These are phyloP conservation scores for Pistacia atlantica DNA, from an alignment of 345 rosid genomes.

Conservation along the genomic window DNA sequence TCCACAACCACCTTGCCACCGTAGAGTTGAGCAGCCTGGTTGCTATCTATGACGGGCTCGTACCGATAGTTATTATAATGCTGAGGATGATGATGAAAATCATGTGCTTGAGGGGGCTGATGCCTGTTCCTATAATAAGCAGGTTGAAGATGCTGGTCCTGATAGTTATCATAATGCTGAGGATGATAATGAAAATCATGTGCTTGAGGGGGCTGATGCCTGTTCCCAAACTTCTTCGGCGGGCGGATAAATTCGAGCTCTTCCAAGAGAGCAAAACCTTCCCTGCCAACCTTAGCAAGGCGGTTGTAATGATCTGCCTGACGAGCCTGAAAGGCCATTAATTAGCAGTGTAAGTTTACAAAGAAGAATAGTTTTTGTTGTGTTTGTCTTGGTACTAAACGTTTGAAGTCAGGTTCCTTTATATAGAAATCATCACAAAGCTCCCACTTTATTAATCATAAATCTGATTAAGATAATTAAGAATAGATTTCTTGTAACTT, in stretches of 20 bases:
- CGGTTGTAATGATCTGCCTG: not conserved
- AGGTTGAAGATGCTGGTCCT: not conserved
- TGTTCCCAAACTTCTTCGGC: not conserved
- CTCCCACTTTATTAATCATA: not conserved
- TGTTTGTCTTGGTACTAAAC: not conserved
- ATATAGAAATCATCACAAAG: not conserved
- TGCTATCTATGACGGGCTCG: conserved; percentile 11
- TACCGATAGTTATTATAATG: not conserved
- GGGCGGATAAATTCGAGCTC: not conserved
- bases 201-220: not conserved
- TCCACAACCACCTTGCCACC: not conserved
- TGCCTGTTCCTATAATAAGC: no score
- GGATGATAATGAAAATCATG: not conserved
- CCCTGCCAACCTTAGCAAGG: not conserved
- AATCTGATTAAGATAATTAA: no score
- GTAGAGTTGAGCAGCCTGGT: not conserved
- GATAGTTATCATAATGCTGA: not conserved
- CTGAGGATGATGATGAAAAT: no score
- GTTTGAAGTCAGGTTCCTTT: not conserved
- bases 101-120: no score
- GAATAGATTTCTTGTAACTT: not conserved
- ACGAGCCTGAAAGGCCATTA: conserved; percentile 6
- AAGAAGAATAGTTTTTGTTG: not conserved
- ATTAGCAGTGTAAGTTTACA: not conserved
- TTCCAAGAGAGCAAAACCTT: conserved; percentile 1